Base-by-base conservation (phyloP, 192 early-diverging fungal species). In the Backusella luteola region DNA sequence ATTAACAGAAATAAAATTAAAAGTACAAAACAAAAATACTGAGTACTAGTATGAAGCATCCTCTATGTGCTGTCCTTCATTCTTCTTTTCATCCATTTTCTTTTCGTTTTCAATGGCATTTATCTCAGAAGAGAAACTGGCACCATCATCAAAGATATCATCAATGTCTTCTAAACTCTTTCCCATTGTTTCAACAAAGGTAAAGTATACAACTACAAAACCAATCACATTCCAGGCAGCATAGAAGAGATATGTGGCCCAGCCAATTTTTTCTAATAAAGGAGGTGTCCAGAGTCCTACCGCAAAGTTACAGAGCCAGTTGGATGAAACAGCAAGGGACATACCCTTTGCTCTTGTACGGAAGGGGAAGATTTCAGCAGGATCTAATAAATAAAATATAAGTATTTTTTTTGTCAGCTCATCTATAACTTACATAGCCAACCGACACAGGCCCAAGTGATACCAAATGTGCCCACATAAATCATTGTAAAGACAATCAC, bases 331-430 rank as follows among this genome's bases (percentile, higher is more conserved):
- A 8, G 92, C 88, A 11, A 94, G 76, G 12, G 91, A 91, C 71
- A 93, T 89, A 29, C 91, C 94, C 85, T 97, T 97, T 71, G 93
- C 87, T 44, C 96, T 92, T 49, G 94, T 85, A 42, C 91, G 91
- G 72, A 95, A 88, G 19, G 95, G 94, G 83, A 91, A 96, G 73
- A 97, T 96, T 83, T 97, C 96, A 19, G 93, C 87, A 49, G 95
- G 91, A 77, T 96, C 70, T 72, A 72, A 53, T 34, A 68, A 68
- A 36, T 4, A 6, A 68, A 68, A 21, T 49, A 36, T 38, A 68
- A 38, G 34, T 0, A 4, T 36, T 29, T 12, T 26, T 59, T 59
- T 7, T 59, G 59, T 7, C 1, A 2, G 12, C 4, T 26, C n/a
- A 52, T 59, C 56, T 26, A 29, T 11, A 35, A 53, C 41, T 52